phyloP scores from a whole-genome alignment of 495 filamentous ascomycete species.

The Recurvomyces mirabilis region DNA sequence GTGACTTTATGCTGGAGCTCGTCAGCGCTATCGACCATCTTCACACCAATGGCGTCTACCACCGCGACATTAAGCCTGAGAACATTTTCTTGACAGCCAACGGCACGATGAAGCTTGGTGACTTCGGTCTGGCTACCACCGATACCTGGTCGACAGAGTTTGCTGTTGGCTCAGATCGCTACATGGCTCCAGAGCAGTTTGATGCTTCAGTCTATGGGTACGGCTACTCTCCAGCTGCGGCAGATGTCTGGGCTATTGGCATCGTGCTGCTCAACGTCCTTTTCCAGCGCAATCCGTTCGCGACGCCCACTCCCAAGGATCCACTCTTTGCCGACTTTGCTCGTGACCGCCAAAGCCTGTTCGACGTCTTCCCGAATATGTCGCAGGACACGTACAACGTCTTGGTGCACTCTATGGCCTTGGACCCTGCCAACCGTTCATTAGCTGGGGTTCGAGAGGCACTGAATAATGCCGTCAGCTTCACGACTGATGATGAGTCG shows the following conservation, averaged over 20 bases:
- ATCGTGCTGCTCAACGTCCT: slow-evolving; percentile 92
- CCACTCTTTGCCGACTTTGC: slow-evolving; percentile 85
- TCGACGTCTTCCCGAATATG: slow-evolving; percentile 98
- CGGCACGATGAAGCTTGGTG: slow-evolving; percentile 88
- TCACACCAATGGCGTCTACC: slow-evolving; percentile 82
- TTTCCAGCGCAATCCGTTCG: slow-evolving; percentile 92
- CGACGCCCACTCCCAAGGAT: slow-evolving; percentile 72
- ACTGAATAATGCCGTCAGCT: slow-evolving; percentile 68
- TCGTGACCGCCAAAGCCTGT: slow-evolving; percentile 82
- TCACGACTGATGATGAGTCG: slow-evolving; percentile 85
- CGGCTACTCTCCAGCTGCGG: slow-evolving; percentile 87
- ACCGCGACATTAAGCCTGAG: slow-evolving; percentile 98
- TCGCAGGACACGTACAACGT: slow-evolving; percentile 95
- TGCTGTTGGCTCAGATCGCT: slow-evolving; percentile 90
- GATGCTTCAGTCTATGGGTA: slow-evolving; percentile 67
- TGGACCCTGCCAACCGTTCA: slow-evolving; percentile 84
- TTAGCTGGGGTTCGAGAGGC: slow-evolving; percentile 62
- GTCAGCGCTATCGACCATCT: slow-evolving; percentile 82
- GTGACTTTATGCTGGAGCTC: slow-evolving; percentile 91
- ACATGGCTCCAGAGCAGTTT: slow-evolving; percentile 98
- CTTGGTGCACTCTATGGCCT: slow-evolving; percentile 70
- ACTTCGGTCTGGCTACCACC: slow-evolving; percentile 84
- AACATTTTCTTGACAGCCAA: slow-evolving; percentile 88
- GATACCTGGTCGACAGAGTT: slow-evolving; percentile 81
- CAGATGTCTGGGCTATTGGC: slow-evolving; percentile 93